Evolutionary conservation across 768 basidiomycete species (phyloP), one percentile per base, ranked within the genome.

Genomic region (Boletus pseudopeckii): DNA sequence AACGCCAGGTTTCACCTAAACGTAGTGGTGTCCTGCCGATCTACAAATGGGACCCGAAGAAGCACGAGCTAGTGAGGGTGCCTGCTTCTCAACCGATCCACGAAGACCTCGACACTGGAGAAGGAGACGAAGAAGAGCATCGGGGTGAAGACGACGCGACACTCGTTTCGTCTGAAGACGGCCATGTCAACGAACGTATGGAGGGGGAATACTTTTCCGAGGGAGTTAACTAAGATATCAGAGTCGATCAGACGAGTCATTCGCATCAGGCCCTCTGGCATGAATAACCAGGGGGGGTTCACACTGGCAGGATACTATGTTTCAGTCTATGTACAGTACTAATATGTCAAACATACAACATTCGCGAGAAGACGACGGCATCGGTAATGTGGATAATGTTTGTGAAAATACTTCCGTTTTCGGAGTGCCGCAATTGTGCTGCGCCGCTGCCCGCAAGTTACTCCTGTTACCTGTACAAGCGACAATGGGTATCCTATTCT

Each of bases 401-500:
- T 33, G 22, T 24, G 34, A 37, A 17, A 26, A 8, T 52, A 32
- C 37, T 45, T 39, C 56, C 28, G 17, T 40, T 63, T 63, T 38
- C 28, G 39, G 50, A 15, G 39, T 2, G 26, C 22, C 28, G 10
- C 17, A 13, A 32, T 36, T 26, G 15, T 32, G 7, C 39, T 39
- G 26, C 42, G 17, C 17, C 26, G 17, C 43, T 26, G 28, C 28
- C 28, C 17, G 4, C 37, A 7, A 34, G 45, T 40, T 18, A n/a
- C 41, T 45, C 28, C 40, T 39, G n/a, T n/a, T n/a, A n/a, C n/a
- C n/a, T n/a, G 42, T 48, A 34, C 54, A 15, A 40, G 32, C 41
- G 32, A 50, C 54, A n/a, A 92, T 92, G 90, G 90, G 90, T 57
- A 63, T 88, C 32, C 70, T 91, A 43, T 63, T 92, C 58, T 90